phyloP scores from a whole-genome alignment of 2,329 filamentous ascomycete genomes.

The Penicillium janthinellum region DNA sequence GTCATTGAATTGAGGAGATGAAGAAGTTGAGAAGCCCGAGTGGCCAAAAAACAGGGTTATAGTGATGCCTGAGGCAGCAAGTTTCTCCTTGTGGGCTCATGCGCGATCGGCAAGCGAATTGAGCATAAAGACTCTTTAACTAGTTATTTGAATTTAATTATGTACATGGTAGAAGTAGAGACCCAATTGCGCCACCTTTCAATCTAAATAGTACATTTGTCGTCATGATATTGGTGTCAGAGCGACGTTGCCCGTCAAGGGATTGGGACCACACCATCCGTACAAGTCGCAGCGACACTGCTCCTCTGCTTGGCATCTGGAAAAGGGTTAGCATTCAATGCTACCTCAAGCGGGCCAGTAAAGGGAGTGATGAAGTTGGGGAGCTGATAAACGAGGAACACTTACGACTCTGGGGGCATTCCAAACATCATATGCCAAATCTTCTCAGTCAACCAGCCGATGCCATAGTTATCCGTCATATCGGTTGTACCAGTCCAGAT shows the following conservation, averaged over 20 bases:
- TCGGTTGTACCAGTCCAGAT: constrained; percentile 12
- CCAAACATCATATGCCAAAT: constrained; percentile 19
- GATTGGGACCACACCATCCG: constrained; percentile 19
- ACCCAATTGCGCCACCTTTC: too few species aligned
- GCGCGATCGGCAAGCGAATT: not conserved
- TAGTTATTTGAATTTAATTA: too few species aligned
- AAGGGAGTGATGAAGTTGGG: too few species aligned
- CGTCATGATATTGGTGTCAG: not conserved
- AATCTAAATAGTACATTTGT: too few species aligned
- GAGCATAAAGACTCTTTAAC: too few species aligned
- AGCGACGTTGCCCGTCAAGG: constrained; percentile 7
- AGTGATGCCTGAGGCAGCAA: constrained; percentile 17
- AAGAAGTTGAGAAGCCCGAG: constrained; percentile 12
- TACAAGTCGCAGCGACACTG: constrained; percentile 19
- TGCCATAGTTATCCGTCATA: constrained; percentile 15
- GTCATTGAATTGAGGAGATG: constrained; percentile 17
- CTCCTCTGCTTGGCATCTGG: not conserved
- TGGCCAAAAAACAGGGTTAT: constrained; percentile 13
- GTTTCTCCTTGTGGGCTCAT: not conserved
- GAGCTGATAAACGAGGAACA: not conserved
- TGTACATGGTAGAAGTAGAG: not conserved
- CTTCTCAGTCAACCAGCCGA: constrained; percentile 19
- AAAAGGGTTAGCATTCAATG: too few species aligned
- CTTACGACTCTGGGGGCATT: constrained; percentile 16
- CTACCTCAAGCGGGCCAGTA: too few species aligned